phyloP scores from a whole-genome alignment of 148 eudicot species.

The Nepenthes mirabilis region DNA sequence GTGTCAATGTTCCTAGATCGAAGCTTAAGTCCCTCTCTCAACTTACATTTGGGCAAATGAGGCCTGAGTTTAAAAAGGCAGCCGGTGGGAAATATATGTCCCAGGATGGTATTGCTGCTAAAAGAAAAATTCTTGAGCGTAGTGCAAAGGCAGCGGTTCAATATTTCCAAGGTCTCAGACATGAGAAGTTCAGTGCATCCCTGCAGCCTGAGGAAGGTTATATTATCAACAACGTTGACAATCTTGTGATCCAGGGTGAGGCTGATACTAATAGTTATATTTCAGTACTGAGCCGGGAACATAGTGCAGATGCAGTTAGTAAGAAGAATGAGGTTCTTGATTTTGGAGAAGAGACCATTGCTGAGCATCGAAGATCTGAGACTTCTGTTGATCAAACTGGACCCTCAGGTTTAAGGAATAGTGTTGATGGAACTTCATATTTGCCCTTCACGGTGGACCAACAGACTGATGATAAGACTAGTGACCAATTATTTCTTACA shows the following conservation, averaged over 20 bases:
- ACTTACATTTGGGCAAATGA: conserved; percentile 43
- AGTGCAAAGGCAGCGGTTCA: conserved; percentile 71
- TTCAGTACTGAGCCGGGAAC: conserved; percentile 10
- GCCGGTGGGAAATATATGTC: conserved; percentile 43
- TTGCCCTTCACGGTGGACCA: conserved; percentile 7
- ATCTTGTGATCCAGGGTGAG: conserved; percentile 8
- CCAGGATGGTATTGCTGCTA: conserved; percentile 28
- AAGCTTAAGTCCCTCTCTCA: conserved; percentile 43
- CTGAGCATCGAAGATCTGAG: conserved; percentile 18
- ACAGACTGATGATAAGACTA: conserved; percentile 3
- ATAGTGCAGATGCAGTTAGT: conserved; percentile 8
- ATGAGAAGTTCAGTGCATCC: conserved; percentile 19
- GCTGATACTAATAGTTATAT: conserved; percentile 8
- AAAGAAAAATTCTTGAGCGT: conserved; percentile 64
- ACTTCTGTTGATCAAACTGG: conserved; percentile 16
- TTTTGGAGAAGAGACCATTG: conserved; percentile 7
- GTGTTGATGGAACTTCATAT: conserved; percentile 3
- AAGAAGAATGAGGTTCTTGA: conserved; percentile 15
- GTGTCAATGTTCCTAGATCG: conserved; percentile 45
- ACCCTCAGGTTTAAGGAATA: conserved; percentile 13
- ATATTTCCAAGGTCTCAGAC: conserved; percentile 35
- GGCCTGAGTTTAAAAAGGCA: conserved; percentile 60
- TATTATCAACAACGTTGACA: conserved; percentile 6
- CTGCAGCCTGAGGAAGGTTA: conserved; percentile 15
- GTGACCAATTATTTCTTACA: conserved; percentile 19